These are phyloP conservation scores for Gaeumannomyces sp. DNA, from an alignment of 2,329 filamentous ascomycete genomes.

Conservation along the genomic window DNA sequence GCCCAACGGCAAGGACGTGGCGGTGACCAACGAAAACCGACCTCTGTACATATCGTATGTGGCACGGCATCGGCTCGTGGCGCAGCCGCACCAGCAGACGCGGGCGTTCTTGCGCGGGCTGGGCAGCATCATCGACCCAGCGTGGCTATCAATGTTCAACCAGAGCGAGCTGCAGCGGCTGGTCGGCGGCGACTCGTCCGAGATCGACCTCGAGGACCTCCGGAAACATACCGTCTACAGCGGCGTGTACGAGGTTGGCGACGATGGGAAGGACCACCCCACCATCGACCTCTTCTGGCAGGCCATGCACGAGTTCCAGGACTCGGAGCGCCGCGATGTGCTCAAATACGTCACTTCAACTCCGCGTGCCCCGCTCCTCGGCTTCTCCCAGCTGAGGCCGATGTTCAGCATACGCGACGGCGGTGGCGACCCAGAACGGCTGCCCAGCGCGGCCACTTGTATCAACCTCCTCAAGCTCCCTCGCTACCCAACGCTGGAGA, in stretches of 20 bases:
- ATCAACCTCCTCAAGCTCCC: slow-evolving; percentile 93
- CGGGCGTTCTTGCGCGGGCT: slow-evolving; percentile 82
- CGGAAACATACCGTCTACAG: slow-evolving; percentile 79
- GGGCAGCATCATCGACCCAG: slow-evolving; percentile 79
- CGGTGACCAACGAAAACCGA: slow-evolving; percentile 87
- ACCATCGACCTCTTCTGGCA: slow-evolving; percentile 87
- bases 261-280: slow-evolving; percentile 79
- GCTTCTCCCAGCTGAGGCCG: slow-evolving; percentile 80
- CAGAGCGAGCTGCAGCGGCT: slow-evolving; percentile 90
- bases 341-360: slow-evolving; percentile 95
- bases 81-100: slow-evolving; percentile 76
- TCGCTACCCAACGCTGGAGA: slow-evolving; percentile 61
- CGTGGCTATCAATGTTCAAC: slow-evolving; percentile 98
- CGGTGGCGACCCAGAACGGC: slow-evolving; percentile 64
- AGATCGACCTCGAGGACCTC: slow-evolving; percentile 83
- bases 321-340: slow-evolving; percentile 74
- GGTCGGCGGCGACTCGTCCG: slow-evolving; percentile 77
- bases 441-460: slow-evolving; percentile 93
- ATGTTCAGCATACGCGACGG: slow-evolving; percentile 85
- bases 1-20: slow-evolving; percentile 65
- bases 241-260: slow-evolving; percentile 82
- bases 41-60: slow-evolving; percentile 93
- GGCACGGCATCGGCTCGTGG: slow-evolving; percentile 76
- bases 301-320: slow-evolving; percentile 70
- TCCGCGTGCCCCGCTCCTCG: slow-evolving; percentile 79